Percentiles rank a stretch among this genome's conserved stretches.
These are phyloP conservation scores for Chytriomyces confervae DNA, from an alignment of 192 early-diverging fungal species.

Conservation along the genomic window DNA sequence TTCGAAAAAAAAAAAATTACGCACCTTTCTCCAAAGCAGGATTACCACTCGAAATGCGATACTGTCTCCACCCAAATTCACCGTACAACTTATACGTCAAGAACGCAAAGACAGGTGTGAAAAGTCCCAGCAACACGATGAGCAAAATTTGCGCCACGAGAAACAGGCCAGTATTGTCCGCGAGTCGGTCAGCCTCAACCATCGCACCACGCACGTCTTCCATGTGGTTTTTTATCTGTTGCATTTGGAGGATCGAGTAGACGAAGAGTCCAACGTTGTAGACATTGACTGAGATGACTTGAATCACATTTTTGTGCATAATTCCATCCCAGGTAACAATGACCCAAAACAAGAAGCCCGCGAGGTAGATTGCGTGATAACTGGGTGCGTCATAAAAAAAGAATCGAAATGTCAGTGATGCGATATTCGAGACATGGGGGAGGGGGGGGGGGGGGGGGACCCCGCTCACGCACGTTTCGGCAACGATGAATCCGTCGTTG, in stretches of 20 bases:
- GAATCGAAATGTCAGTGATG: not conserved
- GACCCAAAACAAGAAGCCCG: constrained; percentile 5
- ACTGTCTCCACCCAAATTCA: constrained; percentile 19
- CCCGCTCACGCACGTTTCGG: too few species aligned
- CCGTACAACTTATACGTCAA: not conserved
- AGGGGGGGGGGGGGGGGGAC: too few species aligned
- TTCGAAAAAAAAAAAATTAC: too few species aligned
- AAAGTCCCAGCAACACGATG: not conserved
- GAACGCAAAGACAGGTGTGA: not conserved
- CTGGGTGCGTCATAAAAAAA: not conserved
- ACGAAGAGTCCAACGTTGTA: constrained; percentile 22
- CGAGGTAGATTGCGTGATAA: not conserved
- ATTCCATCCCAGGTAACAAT: constrained; percentile 21
- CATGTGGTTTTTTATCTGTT: constrained; percentile 3
- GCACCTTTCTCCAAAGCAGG: not conserved
- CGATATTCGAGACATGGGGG: too few species aligned
- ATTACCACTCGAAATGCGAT: constrained; percentile 7
- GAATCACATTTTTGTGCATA: constrained; percentile 14
- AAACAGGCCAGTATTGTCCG: not conserved
- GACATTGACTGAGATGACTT: constrained; percentile 23
- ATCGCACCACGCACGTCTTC: not conserved
- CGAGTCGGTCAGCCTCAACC: too few species aligned
- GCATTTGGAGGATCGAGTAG: constrained; percentile 26
- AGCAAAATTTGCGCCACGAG: constrained; percentile 8
- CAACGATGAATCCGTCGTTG: not conserved